These are phyloP conservation scores for Obelidium mucronatum DNA, from an alignment of 192 early-diverging fungal species.

Conservation along the genomic window DNA sequence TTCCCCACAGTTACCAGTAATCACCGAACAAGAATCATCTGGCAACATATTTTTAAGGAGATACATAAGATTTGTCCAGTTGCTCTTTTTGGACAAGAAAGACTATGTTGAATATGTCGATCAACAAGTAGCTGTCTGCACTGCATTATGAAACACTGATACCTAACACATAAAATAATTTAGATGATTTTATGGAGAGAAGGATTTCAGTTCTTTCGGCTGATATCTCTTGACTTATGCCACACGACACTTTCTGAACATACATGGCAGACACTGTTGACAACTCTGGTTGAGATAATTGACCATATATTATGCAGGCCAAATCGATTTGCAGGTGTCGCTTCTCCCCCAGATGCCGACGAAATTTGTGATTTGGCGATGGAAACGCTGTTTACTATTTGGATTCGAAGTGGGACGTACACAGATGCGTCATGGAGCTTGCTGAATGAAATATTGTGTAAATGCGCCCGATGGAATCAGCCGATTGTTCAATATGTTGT, in stretches of 20 bases:
- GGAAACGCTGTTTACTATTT: conserved; percentile 74
- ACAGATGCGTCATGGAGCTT: conserved; percentile 65
- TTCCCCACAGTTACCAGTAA: neutral
- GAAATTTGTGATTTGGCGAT: conserved; percentile 71
- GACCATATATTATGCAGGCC: conserved; percentile 52
- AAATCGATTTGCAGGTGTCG: conserved; percentile 53
- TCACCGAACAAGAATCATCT: neutral
- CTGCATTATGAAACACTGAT: neutral
- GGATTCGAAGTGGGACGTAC: conserved; percentile 65
- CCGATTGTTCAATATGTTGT: conserved; percentile 73
- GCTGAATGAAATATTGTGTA: conserved; percentile 54
- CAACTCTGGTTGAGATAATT: conserved; percentile 69
- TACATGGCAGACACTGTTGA: conserved; percentile 64
- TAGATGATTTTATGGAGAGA: conserved; percentile 72
- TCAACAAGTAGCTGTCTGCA: conserved; percentile 40
- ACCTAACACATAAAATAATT: too few relatives aligned
- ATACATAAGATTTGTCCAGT: conserved; percentile 70
- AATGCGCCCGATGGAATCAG: conserved; percentile 64
- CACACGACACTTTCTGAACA: conserved; percentile 14
- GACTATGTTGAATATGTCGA: conserved; percentile 53
- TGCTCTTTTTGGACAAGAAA: conserved; percentile 68
- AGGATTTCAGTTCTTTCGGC: conserved; percentile 69
- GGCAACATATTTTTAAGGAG: conserved; percentile 69
- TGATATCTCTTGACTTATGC: conserved; percentile 54
- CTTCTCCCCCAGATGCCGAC: conserved; percentile 45